phyloP scores from a whole-genome alignment of 768 basidiomycete genomes.

The Psilocybe azurescens region DNA sequence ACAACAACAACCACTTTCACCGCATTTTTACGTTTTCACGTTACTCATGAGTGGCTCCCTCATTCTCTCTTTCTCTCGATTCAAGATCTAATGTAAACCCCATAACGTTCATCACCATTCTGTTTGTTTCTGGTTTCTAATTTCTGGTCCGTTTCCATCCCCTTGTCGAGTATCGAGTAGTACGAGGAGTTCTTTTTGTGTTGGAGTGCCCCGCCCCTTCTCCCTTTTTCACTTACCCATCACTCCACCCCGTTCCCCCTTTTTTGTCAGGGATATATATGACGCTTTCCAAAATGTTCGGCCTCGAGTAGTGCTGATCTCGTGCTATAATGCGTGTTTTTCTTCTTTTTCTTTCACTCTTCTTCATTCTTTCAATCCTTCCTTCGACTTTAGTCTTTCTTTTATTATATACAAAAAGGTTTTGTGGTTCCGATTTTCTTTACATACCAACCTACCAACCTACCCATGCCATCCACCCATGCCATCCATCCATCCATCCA shows the following conservation, averaged over 20 bases:
- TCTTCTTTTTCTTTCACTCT: neutral
- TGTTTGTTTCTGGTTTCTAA: neutral
- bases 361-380: neutral
- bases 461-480: neutral
- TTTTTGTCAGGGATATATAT: conserved; percentile 1
- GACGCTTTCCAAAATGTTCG: neutral
- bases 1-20: too few relatives aligned
- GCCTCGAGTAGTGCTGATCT: neutral
- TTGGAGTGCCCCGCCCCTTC: neutral
- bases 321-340: neutral
- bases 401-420: neutral
- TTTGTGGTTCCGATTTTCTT: neutral
- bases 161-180: too few relatives aligned
- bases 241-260: conserved; percentile 57
- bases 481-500: too few relatives aligned
- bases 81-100: conserved; percentile 2
- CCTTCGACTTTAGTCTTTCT: neutral
- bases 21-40: too few relatives aligned
- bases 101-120: neutral
- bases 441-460: conserved; percentile 2
- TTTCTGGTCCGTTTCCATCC: neutral
- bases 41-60: neutral
- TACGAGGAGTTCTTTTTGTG: neutral
- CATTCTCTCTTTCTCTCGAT: neutral
- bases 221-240: neutral